These are phyloP conservation scores for Alternaria panax DNA, from an alignment of 2,329 filamentous ascomycete species.

Conservation along the genomic window DNA sequence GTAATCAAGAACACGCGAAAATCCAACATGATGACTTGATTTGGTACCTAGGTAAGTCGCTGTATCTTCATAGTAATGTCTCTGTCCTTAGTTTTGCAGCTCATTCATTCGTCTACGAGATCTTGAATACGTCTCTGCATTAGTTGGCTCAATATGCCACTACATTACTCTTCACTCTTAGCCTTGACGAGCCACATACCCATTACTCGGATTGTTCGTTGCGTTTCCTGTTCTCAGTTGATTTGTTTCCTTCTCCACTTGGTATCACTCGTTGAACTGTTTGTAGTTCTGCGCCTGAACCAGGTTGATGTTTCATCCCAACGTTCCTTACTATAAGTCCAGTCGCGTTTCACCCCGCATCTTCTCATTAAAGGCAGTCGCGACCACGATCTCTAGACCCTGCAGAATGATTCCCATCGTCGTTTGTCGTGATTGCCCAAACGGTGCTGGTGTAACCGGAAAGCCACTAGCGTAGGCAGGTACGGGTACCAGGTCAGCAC, in stretches of 20 bases:
- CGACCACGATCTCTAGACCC: constrained; percentile 6
- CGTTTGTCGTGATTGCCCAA: constrained; percentile 18
- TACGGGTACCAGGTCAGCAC: constrained; percentile 20
- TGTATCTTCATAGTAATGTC: not conserved
- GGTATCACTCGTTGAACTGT: constrained; percentile 3
- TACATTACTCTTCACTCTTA: not conserved
- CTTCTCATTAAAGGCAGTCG: constrained; percentile 21
- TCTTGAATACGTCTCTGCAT: not conserved
- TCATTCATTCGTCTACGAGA: not conserved
- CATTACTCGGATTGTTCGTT: not conserved
- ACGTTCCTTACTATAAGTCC: constrained; percentile 23
- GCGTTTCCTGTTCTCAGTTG: not conserved
- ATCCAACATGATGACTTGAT: not conserved
- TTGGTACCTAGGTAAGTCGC: not conserved
- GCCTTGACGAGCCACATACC: not conserved
- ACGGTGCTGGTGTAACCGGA: constrained; percentile 21
- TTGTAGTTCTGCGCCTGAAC: constrained; percentile 17
- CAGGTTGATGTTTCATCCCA: constrained; percentile 31
- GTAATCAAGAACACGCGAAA: not conserved
- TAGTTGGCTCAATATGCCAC: not conserved
- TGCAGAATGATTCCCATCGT: constrained; percentile 14
- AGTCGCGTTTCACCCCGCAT: constrained; percentile 28
- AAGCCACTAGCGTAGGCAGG: constrained; percentile 17
- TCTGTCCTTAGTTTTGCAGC: not conserved
- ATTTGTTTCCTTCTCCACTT: constrained; percentile 1